phyloP scores from a whole-genome alignment of 2,329 filamentous ascomycete species.

The Verticillium tricorpus region DNA sequence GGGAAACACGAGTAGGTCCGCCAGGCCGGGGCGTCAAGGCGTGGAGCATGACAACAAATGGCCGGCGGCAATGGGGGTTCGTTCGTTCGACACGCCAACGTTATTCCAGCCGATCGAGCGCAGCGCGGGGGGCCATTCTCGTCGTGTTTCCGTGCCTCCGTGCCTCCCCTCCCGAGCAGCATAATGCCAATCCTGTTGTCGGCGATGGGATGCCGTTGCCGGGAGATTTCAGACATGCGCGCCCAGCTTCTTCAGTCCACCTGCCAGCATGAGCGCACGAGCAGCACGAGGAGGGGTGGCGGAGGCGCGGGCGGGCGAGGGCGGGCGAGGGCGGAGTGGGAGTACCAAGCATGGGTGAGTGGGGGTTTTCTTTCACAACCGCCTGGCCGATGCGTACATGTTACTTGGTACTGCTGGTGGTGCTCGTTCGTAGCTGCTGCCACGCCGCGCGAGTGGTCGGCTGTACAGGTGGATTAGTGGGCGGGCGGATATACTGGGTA shows the following conservation, averaged over 20 bases:
- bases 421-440: background rate
- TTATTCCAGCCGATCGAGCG: background rate
- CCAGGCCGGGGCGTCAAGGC: background rate
- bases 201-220: background rate
- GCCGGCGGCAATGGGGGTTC: background rate
- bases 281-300: background rate
- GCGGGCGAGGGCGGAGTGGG: background rate
- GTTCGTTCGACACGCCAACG: background rate
- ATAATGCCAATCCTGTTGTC: background rate
- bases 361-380: background rate
- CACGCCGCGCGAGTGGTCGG: too few species aligned
- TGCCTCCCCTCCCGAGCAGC: background rate
- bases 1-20: background rate
- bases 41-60: background rate
- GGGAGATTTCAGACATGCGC: background rate
- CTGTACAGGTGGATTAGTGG: background rate
- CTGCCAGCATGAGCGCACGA: background rate
- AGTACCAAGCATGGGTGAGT: background rate
- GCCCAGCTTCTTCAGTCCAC: background rate
- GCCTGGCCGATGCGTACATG: background rate
- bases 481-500: background rate
- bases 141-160: background rate
- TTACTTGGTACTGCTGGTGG: background rate
- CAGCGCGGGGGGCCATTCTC: background rate
- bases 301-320: background rate